phyloP scores from a whole-genome alignment of 2,329 filamentous ascomycete species.

The Myriosclerotinia curreyana region DNA sequence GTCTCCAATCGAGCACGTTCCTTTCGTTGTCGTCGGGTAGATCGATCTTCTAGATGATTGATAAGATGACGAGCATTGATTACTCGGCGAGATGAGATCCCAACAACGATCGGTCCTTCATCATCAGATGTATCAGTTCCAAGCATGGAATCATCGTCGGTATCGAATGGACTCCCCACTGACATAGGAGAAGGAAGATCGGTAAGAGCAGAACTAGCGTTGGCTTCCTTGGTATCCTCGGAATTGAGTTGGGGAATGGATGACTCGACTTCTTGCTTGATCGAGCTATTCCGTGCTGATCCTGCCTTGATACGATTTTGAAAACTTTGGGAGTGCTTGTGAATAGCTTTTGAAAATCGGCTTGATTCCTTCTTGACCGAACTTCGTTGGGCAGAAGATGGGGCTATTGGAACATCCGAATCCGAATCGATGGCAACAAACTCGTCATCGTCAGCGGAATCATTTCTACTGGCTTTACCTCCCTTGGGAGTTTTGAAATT shows the following conservation, averaged over 20 bases:
- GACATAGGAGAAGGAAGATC: background rate
- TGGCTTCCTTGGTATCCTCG: constrained; percentile 26
- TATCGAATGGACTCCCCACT: constrained; percentile 27
- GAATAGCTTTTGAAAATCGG: constrained; percentile 6
- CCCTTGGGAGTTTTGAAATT: constrained; percentile 26
- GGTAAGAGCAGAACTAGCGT: constrained; percentile 4
- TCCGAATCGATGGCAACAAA: constrained; percentile 29
- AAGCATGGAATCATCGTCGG: constrained; percentile 20
- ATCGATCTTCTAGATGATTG: constrained; percentile 37
- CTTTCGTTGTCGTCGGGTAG: constrained; percentile 40
- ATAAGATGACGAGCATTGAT: constrained; percentile 23
- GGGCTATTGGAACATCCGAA: constrained; percentile 25
- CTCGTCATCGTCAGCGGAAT: constrained; percentile 29
- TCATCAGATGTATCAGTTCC: constrained; percentile 17
- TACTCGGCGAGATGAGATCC: background rate
- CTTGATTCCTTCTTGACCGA: background rate
- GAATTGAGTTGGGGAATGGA: constrained; percentile 15
- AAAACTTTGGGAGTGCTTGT: constrained; percentile 14
- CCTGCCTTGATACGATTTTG: background rate
- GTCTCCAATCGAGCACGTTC: constrained; percentile 67
- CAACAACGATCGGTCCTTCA: background rate
- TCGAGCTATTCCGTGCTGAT: background rate
- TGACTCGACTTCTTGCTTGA: background rate
- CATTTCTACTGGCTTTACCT: constrained; percentile 25
- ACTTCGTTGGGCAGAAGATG: constrained; percentile 4